These are phyloP conservation scores for Rhodotorula kratochvilovae DNA, from an alignment of 768 basidiomycete genomes.

Conservation along the genomic window DNA sequence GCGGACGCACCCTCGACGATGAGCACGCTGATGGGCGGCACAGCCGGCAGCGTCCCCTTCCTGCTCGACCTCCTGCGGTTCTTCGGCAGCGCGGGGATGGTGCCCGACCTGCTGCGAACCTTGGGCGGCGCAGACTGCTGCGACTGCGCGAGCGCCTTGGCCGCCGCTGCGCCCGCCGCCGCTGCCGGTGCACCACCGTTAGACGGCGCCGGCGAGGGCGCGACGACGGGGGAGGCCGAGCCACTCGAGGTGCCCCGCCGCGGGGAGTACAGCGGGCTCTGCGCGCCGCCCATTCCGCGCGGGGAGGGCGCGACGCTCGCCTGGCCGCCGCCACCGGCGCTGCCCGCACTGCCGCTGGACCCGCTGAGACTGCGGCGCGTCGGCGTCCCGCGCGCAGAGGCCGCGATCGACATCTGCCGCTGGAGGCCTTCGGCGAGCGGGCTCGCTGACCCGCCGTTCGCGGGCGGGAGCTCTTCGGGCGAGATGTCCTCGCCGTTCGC, in stretches of 20 bases:
- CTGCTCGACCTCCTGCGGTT: constrained; percentile 12
- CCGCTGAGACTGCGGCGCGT: constrained; percentile 8
- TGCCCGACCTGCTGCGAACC: not conserved
- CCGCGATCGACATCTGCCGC: not conserved
- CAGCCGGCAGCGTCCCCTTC: constrained; percentile 43
- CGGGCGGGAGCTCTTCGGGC: constrained; percentile 2
- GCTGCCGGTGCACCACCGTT: not conserved
- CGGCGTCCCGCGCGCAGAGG: constrained; percentile 1
- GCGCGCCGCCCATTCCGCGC: not conserved
- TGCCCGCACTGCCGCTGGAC: constrained; percentile 11
- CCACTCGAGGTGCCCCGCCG: constrained; percentile 1
- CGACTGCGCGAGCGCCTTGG: not conserved
- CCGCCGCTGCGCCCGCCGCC: constrained; percentile 11
- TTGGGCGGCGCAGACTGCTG: constrained; percentile 1
- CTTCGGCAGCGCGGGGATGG: constrained; percentile 16
- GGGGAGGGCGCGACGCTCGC: not conserved
- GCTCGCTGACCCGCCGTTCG: not conserved
- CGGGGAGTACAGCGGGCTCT: constrained; percentile 6
- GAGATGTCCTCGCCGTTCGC: constrained; percentile 14
- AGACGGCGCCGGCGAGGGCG: not conserved
- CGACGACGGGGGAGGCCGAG: not conserved
- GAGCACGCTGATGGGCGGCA: constrained; percentile 94
- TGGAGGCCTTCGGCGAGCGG: not conserved
- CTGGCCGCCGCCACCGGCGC: not conserved
- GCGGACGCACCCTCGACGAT: constrained; percentile 83